Base-by-base conservation (phyloP, 2,329 filamentous ascomycete species). In the Fusarium equiseti region DNA sequence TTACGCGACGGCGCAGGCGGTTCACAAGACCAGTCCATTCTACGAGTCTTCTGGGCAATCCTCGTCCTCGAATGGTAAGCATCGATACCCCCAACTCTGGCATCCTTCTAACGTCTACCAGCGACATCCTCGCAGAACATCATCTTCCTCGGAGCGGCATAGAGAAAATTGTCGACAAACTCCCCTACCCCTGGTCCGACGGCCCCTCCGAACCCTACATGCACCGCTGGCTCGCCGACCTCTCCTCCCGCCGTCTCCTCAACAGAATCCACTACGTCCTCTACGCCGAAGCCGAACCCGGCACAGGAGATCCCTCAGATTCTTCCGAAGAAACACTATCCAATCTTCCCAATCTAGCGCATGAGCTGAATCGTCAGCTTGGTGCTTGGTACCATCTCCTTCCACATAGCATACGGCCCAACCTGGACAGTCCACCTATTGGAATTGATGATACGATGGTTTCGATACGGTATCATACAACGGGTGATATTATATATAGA, bases 331-430 rank as follows among this genome's bases (percentile, higher is more conserved):
- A 73, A 8, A 42, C 50, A 0, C 32, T 66, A 0, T 40, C 64
- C 0, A 73, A 49, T 5, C 63, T 68, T 0, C 70, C 71, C 1
- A 62, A 57, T 6, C 11, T 73, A 1, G 64, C 70, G 0, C 67
- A 73, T 1, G 70, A 73, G 15, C 16, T 73, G 5, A 73, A 71
- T 7, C 70, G 68, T 2, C 70, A 73, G 24, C 48, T 73, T 0
- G 66, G 70, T 0, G 70, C 67, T 2, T 73, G 70, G 70, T 73
- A 73, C 11, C 70, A 73, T 7, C 59, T 73, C 2, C 70, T 73
- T 0, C 70, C 70, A 13, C 56, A 71, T 2, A 73, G 71, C 2
- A 71, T 73, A 8, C 26, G 71, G 0, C 70, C 70, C 1, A 61
- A 73, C 1, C 8, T 73, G 0, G 71, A 71, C 15, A 65, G 22